Evolutionary conservation across 345 rosid genomes (phyloP), one percentile per base, ranked within the genome.

Genomic region (Gossypium ekmanianum): DNA sequence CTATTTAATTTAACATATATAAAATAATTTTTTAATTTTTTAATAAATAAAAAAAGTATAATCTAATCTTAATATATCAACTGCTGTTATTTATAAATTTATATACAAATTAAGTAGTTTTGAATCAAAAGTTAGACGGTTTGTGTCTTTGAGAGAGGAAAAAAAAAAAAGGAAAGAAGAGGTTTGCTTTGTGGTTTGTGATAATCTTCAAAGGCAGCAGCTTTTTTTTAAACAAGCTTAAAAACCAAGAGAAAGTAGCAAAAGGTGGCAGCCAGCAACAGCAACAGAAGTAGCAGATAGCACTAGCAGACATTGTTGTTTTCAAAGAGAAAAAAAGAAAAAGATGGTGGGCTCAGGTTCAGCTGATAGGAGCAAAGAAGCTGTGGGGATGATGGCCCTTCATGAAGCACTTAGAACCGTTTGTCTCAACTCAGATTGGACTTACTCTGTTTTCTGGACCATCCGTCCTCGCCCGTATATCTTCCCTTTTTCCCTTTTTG

Each of bases 371-470:
- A 91, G 97, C 93, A 91, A 93, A 88, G 98, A 95, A 84, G 99
- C 98, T 71, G 94, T 95, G 67, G 99, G 97, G 93, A 95, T 95
- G 99, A 91, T 95, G 98, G 98, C 98, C 85, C 98, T 95, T 89
- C 99, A 95, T 75, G 97, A 95, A 85, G 97, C 99, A 87, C 96
- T 95, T 75, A 88, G 96, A 86, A 88, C 85, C 83, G 94, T 93
- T 90, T 95, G 99, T 83, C 90, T 95, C 80, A 90, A 90, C 84
- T 45, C 99, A 79, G 97, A 91, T 87, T 95, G 99, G 98, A 93
- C 90, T 90, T 95, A 95, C 93, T 93, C 99, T 93, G 99, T 95
- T 77, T 95, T 95, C 94, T 95, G 99, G 99, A 93, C 99, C 81
- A 95, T 95, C 78, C 99, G 99, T 85, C 99, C 99, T 83, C 94